Evolutionary conservation across 441 rosid species (phyloP).

Genomic region (Biscutella laevigata): DNA sequence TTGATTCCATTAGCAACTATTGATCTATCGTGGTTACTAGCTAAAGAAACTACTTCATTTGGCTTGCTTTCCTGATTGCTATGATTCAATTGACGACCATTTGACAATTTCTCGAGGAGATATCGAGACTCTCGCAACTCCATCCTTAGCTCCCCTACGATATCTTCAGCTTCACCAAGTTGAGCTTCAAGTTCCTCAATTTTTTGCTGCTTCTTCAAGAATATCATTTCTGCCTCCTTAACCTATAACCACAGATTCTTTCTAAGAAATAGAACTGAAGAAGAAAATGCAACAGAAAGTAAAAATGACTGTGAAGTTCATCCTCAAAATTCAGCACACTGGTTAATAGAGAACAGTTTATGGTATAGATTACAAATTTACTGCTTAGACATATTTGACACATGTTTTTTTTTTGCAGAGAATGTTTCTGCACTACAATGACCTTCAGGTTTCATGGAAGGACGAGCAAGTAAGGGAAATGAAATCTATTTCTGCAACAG

Average conservation of each 20-base stretch:
- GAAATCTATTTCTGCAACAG: background rate
- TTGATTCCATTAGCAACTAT: conserved; percentile 32
- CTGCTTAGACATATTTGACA: background rate
- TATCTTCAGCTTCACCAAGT: conserved; percentile 86
- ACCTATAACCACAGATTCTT: conserved; percentile 29
- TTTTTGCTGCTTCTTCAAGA: conserved; percentile 48
- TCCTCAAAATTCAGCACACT: no score
- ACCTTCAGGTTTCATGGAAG: background rate
- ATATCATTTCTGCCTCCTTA: conserved; percentile 48
- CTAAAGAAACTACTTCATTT: conserved; percentile 15
- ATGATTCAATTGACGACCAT: no score
- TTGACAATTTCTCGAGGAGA: conserved; percentile 42
- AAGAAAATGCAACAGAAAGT: background rate
- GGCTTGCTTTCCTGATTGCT: no score
- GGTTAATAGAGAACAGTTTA: no score
- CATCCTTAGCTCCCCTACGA: conserved; percentile 70
- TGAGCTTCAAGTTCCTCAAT: conserved; percentile 85
- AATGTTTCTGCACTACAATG: background rate
- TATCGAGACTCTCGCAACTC: conserved; percentile 60
- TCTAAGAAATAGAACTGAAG: background rate
- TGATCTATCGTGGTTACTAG: conserved; percentile 21
- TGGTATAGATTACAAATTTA: background rate
- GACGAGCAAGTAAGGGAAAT: background rate
- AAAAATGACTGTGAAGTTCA: background rate
- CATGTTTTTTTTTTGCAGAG: background rate